Percentiles rank a stretch among this genome's conserved stretches.
Conservation (phyloP, 108 stramenopile genomes). For the Thalassiosira profunda region DNA sequence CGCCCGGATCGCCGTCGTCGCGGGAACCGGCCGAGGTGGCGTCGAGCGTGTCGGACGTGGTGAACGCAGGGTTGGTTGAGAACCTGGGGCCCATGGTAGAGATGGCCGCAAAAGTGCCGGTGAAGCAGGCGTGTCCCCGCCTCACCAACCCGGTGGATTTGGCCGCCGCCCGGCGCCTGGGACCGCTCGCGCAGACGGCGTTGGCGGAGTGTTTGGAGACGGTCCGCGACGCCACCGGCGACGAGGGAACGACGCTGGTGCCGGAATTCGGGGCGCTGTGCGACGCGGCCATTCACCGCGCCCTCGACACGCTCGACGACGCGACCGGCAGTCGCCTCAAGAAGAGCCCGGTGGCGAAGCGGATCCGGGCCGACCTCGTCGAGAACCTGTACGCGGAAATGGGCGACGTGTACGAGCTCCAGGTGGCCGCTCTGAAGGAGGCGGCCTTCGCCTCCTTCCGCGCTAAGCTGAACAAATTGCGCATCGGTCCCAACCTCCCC, state of each 20-base stretch:
- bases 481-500: slow-evolving; percentile 72
- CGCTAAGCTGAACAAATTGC: slow-evolving; percentile 63
- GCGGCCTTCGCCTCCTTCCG: slow-evolving; percentile 75
- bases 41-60: slow-evolving; percentile 37
- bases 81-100: slow-evolving; percentile 39
- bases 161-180: slow-evolving; percentile 69
- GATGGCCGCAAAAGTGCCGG: slow-evolving; percentile 49
- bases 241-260: slow-evolving; percentile 48
- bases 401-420: slow-evolving; percentile 60
- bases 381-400: slow-evolving; percentile 66
- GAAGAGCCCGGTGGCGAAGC: slow-evolving; percentile 57
- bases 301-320: slow-evolving; percentile 56
- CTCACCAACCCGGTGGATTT: slow-evolving; percentile 59
- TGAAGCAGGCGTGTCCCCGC: slow-evolving; percentile 35
- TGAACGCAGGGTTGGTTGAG: slow-evolving; percentile 46
- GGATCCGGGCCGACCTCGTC: slow-evolving; percentile 58
- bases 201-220: slow-evolving; percentile 47
- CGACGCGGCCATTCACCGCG: slow-evolving; percentile 66
- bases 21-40: slow-evolving; percentile 47
- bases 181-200: slow-evolving; percentile 54
- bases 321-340: slow-evolving; percentile 30
- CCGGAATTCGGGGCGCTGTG: slow-evolving; percentile 80
- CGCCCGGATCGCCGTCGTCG: slow-evolving; percentile 25
- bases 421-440: slow-evolving; percentile 58
- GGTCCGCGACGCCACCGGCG: slow-evolving; percentile 24